phyloP scores from a whole-genome alignment of 2,329 filamentous ascomycete genomes.

The Orbilia javanica region DNA sequence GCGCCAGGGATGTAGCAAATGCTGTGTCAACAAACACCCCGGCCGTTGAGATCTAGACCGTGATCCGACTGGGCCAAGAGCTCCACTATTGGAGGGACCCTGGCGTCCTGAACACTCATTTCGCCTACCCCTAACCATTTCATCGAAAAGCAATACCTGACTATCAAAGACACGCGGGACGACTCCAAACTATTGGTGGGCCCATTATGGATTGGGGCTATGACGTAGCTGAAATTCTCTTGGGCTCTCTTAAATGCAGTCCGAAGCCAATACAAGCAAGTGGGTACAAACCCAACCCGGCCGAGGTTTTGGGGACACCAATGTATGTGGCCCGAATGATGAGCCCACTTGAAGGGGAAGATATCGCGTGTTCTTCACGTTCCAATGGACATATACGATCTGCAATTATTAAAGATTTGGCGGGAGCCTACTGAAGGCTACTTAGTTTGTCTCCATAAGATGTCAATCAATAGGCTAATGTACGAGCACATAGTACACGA shows the following conservation, averaged over 20 bases:
- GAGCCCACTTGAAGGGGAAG: conserved; percentile 4
- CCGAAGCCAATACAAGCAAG: conserved; percentile 42
- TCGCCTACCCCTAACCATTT: conserved; percentile 58
- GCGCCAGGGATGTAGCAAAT: conserved; percentile 30
- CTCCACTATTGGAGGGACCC: conserved; percentile 49
- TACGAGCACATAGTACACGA: not conserved
- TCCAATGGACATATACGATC: conserved; percentile 45
- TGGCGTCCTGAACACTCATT: conserved; percentile 52
- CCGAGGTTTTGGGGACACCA: conserved; percentile 19
- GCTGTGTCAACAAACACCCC: conserved; percentile 40
- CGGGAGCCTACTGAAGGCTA: conserved; percentile 47
- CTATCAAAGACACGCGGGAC: conserved; percentile 59
- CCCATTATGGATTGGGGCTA: conserved; percentile 33
- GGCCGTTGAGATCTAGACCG: conserved; percentile 58
- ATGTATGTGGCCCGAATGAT: conserved; percentile 16
- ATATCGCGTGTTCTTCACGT: conserved; percentile 56
- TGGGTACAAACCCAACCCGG: conserved; percentile 24
- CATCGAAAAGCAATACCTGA: conserved; percentile 33
- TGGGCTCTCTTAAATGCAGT: conserved; percentile 29
- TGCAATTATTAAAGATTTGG: conserved; percentile 44
- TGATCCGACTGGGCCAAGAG: conserved; percentile 43
- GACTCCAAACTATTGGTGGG: conserved; percentile 55
- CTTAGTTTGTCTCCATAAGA: conserved; percentile 13
- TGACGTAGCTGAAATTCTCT: conserved; percentile 44
- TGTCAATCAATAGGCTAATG: conserved; percentile 25